These are phyloP conservation scores for Nicotiana tomentosiformis DNA, from an alignment of 257 asterid species.

Conservation along the genomic window DNA sequence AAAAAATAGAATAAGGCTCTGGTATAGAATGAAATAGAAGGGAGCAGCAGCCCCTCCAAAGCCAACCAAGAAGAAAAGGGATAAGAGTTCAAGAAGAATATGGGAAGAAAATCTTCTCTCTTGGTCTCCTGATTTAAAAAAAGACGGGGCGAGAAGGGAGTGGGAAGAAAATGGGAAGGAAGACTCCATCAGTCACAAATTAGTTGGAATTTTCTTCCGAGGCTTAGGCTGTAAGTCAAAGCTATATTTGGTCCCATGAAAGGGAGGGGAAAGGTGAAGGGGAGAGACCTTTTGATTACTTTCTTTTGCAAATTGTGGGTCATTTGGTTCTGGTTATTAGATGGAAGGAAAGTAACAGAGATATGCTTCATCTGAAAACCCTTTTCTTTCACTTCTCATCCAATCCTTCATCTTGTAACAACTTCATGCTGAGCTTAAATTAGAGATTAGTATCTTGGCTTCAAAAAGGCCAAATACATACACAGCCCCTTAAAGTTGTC, in stretches of 20 bases:
- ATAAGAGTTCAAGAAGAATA: not conserved
- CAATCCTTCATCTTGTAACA: not conserved
- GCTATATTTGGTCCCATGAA: not conserved
- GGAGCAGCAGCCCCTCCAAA: not conserved
- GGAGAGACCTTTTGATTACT: not conserved
- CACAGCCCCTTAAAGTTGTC: too few species aligned
- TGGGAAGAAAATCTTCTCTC: not conserved
- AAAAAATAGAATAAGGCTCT: not conserved
- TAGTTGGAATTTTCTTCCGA: not conserved
- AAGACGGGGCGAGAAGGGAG: not conserved
- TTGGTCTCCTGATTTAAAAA: not conserved
- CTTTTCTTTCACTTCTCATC: not conserved
- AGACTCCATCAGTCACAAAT: not conserved
- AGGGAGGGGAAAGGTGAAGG: not conserved
- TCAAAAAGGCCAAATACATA: too few species aligned
- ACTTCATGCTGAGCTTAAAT: not conserved
- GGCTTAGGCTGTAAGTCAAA: not conserved
- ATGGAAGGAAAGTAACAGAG: not conserved
- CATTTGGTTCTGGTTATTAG: not conserved
- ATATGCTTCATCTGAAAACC: not conserved
- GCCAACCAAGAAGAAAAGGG: not conserved
- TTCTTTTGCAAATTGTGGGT: not conserved
- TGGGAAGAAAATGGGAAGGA: not conserved
- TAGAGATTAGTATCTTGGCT: not conserved
- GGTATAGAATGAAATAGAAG: not conserved